Conservation (phyloP, 768 basidiomycete species). For the Naganishia vaughanmartiniae region DNA sequence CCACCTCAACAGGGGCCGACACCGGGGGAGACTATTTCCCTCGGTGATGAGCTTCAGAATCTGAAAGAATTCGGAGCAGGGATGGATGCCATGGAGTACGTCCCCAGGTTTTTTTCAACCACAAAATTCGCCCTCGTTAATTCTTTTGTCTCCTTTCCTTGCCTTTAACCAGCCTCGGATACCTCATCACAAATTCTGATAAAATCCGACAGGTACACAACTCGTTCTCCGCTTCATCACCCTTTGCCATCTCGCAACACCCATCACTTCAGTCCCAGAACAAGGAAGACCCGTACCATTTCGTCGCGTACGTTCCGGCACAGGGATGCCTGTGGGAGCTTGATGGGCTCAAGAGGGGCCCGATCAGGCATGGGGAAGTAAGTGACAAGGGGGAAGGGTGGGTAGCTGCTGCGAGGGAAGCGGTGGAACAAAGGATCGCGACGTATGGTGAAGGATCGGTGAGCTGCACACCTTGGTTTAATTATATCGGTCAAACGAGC, state of each 20-base stretch:
- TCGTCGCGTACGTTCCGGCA: constrained; percentile 85
- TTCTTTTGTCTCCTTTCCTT: background rate
- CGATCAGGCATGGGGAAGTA: constrained; percentile 72
- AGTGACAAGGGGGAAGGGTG: constrained; percentile 73
- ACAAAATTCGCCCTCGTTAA: background rate
- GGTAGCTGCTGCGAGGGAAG: constrained; percentile 75
- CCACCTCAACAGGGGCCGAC: constrained; percentile 32
- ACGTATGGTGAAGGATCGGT: constrained; percentile 88
- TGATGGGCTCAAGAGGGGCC: constrained; percentile 77
- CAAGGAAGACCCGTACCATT: constrained; percentile 87
- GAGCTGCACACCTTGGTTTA: constrained; percentile 49
- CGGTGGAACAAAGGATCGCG: constrained; percentile 80
- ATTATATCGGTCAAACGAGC: too few relatives aligned
- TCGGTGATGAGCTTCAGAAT: constrained; percentile 65
- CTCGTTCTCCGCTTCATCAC: constrained; percentile 81
- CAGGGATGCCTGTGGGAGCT: constrained; percentile 85
- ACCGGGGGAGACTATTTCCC: constrained; percentile 39
- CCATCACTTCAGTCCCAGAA: constrained; percentile 63
- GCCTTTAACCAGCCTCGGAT: constrained; percentile 42
- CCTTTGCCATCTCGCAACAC: constrained; percentile 73
- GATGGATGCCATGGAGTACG: constrained; percentile 69
- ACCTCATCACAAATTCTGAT: constrained; percentile 51
- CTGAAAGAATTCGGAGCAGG: constrained; percentile 73
- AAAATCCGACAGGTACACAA: constrained; percentile 69
- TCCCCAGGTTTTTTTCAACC: background rate